Evolutionary conservation across 345 rosid species (phyloP), one percentile per base, ranked within the genome.

Genomic region (Populus simonii): DNA sequence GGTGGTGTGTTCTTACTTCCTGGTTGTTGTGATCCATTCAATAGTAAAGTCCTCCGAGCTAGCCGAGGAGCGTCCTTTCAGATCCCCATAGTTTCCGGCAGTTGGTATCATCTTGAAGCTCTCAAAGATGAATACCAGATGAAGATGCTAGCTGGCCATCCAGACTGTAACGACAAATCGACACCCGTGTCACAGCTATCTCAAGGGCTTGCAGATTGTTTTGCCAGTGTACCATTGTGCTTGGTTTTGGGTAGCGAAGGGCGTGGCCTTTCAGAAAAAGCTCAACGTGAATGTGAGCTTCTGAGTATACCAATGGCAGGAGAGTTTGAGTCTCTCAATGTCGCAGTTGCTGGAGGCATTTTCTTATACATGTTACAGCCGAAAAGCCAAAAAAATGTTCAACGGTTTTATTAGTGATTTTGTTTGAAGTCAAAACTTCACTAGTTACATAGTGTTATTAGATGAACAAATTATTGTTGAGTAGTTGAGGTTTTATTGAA

Each of bases 281-380:
- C 97, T n/a, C 72, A 76, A 72, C 77, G 59, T 70, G 81, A 83
- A 57, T 91, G 97, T 55, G 89, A 91, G 87, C 96, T 96, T 16
- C 88, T 96, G 71, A 89, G 94, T 80, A 96, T 96, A 79, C 92
- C 94, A 1, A 93, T 96, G 99, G 81, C 91, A 2, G 91, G 93
- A 71, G 81, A 87, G n/a, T 91, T 89, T 67, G 99, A 92, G 77
- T 93, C 98, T 81, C 96, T 96, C 68, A 93, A 93, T 74, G 97
- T 96, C 61, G 92, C 98, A 31, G 94, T 96, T 84, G 97, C 99
- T 10, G 99, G 98, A 68, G 98, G 98, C 31, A 96, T 93, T 84
- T 90, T 93, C 81, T 85, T 96, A 86, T 93, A 83, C 76, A 81
- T 87, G 88, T 85, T 96, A 62, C 94, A 89, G 76, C 81, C 93